Evolutionary conservation across 163 green algal species (phyloP).

Genomic region (Chlamydomonas reinhardtii): DNA sequence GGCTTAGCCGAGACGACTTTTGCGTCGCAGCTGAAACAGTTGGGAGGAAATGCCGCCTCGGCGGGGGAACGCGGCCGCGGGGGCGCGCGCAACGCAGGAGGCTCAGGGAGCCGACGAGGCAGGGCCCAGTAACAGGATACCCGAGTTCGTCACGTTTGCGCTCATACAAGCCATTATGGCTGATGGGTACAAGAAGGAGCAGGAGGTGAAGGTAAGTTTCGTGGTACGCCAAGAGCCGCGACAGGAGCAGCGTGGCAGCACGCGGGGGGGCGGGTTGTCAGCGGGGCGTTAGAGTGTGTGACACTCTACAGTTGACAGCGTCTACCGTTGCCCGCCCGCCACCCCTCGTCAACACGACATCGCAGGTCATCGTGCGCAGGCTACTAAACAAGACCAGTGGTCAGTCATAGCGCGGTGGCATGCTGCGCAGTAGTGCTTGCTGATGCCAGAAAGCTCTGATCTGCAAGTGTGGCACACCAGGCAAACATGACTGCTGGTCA

Average conservation of each 20-base stretch:
- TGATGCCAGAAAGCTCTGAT: background rate
- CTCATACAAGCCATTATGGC: slow-evolving; percentile 3
- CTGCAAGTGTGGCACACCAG: background rate
- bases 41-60: background rate
- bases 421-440: no score
- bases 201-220: slow-evolving; percentile 15
- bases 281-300: no score
- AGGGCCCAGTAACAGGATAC: background rate
- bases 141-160: slow-evolving; percentile 18
- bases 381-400: background rate
- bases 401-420: background rate
- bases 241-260: background rate
- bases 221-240: no score
- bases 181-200: background rate
- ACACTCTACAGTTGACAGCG: no score
- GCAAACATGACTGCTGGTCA: background rate
- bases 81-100: background rate
- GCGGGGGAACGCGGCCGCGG: background rate
- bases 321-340: no score
- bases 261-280: background rate
- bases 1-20: background rate
- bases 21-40: background rate
- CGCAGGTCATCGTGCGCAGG: slow-evolving; percentile 26
- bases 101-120: background rate
- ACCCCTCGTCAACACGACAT: no score